These are phyloP conservation scores for Opeltia flavorubescens DNA, from an alignment of 495 filamentous ascomycete genomes.

Conservation along the genomic window DNA sequence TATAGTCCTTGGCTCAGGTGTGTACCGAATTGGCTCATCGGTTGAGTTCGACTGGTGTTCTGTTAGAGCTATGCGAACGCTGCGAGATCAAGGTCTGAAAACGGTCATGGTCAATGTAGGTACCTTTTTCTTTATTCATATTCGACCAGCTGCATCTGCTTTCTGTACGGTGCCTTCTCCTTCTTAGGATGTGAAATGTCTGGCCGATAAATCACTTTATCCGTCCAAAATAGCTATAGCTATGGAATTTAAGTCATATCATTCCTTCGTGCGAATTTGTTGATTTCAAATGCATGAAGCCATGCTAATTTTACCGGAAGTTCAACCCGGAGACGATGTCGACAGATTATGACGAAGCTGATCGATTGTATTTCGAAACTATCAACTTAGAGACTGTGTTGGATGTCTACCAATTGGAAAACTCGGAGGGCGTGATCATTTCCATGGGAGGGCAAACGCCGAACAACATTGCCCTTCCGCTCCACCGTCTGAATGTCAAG, in stretches of 20 bases:
- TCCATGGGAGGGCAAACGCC: conserved; percentile 98
- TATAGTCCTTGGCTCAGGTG: conserved; percentile 94
- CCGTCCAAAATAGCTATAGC: no score
- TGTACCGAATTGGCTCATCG: conserved; percentile 93
- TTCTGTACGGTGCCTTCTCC: no score
- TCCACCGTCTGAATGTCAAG: conserved; percentile 79
- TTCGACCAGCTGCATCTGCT: no score
- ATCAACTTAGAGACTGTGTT: conserved; percentile 89
- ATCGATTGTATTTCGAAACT: conserved; percentile 92
- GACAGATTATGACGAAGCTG: conserved; percentile 95
- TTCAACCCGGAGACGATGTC: conserved; percentile 90
- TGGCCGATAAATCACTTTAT: no score
- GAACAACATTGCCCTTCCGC: conserved; percentile 90
- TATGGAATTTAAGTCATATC: no score
- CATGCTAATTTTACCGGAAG: no score
- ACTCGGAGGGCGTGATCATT: conserved; percentile 79
- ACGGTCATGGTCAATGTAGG: conserved; percentile 84
- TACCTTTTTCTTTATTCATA: no score
- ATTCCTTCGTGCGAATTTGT: no score
- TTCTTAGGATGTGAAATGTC: no score
- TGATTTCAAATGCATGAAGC: no score
- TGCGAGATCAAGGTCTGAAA: conserved; percentile 77
- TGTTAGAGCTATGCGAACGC: conserved; percentile 86
- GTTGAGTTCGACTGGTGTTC: conserved; percentile 99
- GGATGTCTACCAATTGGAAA: conserved; percentile 88